A percentile compares a stretch with the other conserved stretches of the same genome.
phyloP scores from a whole-genome alignment of 2,329 filamentous ascomycete genomes.

The Hypoxylon sp. region DNA sequence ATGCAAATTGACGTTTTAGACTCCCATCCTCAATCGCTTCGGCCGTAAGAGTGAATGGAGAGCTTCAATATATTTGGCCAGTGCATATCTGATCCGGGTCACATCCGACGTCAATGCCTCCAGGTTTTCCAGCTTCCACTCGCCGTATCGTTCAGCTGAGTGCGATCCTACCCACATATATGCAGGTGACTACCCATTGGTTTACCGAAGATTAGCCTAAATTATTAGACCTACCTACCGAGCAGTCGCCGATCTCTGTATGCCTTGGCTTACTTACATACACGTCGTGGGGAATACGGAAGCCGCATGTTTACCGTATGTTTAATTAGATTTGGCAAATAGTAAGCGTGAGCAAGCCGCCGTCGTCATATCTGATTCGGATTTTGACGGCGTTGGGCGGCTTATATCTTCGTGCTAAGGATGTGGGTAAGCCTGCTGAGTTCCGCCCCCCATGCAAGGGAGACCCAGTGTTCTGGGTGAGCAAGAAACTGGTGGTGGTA shows the following conservation, averaged over 20 bases:
- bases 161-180: not conserved
- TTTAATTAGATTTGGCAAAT: not conserved
- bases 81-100: not conserved
- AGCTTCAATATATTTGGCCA: not conserved
- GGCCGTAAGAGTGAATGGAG: not conserved
- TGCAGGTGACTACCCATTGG: not conserved
- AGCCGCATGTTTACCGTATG: not conserved
- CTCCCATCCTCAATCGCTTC: not conserved
- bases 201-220: slow-evolving; percentile 2
- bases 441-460: slow-evolving; percentile 2
- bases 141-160: not conserved
- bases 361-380: not conserved
- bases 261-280: not conserved
- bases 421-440: not conserved
- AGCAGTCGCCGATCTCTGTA: not conserved
- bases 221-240: not conserved
- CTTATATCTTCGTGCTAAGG: not conserved
- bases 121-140: not conserved
- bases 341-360: not conserved
- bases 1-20: not conserved
- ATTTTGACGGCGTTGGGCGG: not conserved
- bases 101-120: slow-evolving; percentile 6
- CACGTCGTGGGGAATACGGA: slow-evolving; percentile 1
- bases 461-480: slow-evolving; percentile 20
- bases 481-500: slow-evolving; percentile 1